Evolutionary conservation across 176 grass and related monocot species (phyloP).

Genomic region (Lolium multiflorum): DNA sequence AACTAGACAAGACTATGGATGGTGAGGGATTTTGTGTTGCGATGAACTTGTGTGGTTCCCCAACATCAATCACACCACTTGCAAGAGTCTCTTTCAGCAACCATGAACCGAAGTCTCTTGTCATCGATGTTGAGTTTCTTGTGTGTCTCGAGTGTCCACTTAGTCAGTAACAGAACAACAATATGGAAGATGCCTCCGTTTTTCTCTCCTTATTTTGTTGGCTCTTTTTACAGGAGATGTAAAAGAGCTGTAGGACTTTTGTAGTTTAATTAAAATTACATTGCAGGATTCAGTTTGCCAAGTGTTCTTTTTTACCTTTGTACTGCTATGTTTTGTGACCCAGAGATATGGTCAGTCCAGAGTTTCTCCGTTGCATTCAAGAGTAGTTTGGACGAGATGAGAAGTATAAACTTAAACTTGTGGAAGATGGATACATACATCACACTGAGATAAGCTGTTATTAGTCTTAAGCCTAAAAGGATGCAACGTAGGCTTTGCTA

Average conservation of each 20-base stretch:
- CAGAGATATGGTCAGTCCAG: background rate
- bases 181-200: background rate
- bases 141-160: background rate
- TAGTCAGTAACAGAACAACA: background rate
- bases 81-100: no score
- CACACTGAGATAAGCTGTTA: no score
- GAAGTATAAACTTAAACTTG: no score
- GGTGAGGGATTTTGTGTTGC: no score
- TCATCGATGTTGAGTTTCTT: no score
- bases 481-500: background rate
- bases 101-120: no score
- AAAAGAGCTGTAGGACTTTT: background rate
- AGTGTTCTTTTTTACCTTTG: background rate
- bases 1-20: no score
- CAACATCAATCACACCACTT: no score
- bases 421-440: no score
- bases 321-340: background rate
- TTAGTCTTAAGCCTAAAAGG: conserved; percentile 23
- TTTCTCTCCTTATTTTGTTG: background rate
- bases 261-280: background rate
- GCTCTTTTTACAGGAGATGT: background rate
- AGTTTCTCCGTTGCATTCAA: no score
- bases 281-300: background rate
- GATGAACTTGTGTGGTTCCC: no score
- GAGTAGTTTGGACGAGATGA: no score